Conservation (phyloP, 1,284 basidiomycete species). For the Pseudomicrostroma phylloplanum region DNA sequence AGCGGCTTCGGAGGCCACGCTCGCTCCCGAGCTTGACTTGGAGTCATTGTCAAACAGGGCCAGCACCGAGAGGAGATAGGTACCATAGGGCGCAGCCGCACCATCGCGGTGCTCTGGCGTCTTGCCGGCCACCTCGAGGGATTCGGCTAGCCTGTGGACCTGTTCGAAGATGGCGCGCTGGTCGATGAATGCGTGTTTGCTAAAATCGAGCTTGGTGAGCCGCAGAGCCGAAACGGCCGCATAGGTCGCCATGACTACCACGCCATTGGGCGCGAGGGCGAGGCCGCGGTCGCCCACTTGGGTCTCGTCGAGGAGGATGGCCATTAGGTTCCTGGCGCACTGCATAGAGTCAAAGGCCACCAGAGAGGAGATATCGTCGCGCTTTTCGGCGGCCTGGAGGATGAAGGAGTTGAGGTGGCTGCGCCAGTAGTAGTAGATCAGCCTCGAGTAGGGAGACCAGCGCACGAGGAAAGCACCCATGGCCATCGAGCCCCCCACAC, state of each 20-base stretch:
- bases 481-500: not conserved
- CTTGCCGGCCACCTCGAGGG: conserved; percentile 33
- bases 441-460: conserved; percentile 33
- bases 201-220: conserved; percentile 23
- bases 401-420: conserved; percentile 35
- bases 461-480: conserved; percentile 25
- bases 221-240: conserved; percentile 36
- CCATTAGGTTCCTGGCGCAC: conserved; percentile 30
- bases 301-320: conserved; percentile 30
- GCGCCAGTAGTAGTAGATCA: conserved; percentile 35
- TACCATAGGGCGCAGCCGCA: conserved; percentile 34
- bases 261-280: conserved; percentile 32
- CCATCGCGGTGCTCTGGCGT: conserved; percentile 38
- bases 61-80: conserved; percentile 32
- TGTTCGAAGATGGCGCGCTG: conserved; percentile 26
- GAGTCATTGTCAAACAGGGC: not conserved
- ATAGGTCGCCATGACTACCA: conserved; percentile 38
- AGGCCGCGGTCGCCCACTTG: conserved; percentile 19
- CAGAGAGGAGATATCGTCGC: conserved; percentile 2
- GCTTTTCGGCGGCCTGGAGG: conserved; percentile 29
- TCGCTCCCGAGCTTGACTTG: not conserved
- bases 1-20: not conserved
- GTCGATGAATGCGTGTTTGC: conserved; percentile 30
- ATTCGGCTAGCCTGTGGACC: conserved; percentile 22
- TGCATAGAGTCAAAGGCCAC: conserved; percentile 37